Base-by-base conservation (phyloP, 257 asterid species). In the Capsicum baccatum region DNA sequence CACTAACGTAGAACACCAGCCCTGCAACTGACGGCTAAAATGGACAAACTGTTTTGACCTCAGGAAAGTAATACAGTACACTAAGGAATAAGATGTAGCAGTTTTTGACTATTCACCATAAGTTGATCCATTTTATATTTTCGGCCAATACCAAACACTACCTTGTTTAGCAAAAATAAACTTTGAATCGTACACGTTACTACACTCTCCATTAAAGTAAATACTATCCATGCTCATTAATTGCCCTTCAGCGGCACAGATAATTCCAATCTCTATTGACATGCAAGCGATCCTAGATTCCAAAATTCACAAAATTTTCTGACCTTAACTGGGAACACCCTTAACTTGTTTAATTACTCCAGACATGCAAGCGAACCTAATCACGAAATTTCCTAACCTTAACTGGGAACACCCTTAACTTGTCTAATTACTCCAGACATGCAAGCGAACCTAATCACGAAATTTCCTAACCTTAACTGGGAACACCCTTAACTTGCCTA, bases 241-340 rank as follows among this genome's bases (percentile, higher is more conserved):
- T 64, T 64, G 47, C 6, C 71, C 71, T 64, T 64, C 71, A 64
- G 9, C 71, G 33, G 47, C 71, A 64, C 71, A 26, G 71, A 64
- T 5, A 64, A 64, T 64, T 11, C 26, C 9, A 12, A 64, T 26
- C 10, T 33, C 47, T 12, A 64, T 64, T 64, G 71, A 64, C 47
- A 64, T 12, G 9, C 2, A 64, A 26, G 44, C 17, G 47, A 64
- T 64, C n/a, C 47, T 42, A 63, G 16, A 26, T 63, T 39, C 44
- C 5, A 39, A 39, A 39, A 39, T 63, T 63, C 42, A 63, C 70
- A 0, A 21, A 63, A 21, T 10, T 21, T 63, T 64, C 71, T 26
- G 33, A 17, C 71, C 17, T 3, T 33, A 33, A 4, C 39, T 26
- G 47, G 47, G n/a, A 64, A 26, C n/a, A 64, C 33, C 71, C n/a